These are phyloP conservation scores for Tolypocladium endophyticum DNA, from an alignment of 2,329 filamentous ascomycete species.

Conservation along the genomic window DNA sequence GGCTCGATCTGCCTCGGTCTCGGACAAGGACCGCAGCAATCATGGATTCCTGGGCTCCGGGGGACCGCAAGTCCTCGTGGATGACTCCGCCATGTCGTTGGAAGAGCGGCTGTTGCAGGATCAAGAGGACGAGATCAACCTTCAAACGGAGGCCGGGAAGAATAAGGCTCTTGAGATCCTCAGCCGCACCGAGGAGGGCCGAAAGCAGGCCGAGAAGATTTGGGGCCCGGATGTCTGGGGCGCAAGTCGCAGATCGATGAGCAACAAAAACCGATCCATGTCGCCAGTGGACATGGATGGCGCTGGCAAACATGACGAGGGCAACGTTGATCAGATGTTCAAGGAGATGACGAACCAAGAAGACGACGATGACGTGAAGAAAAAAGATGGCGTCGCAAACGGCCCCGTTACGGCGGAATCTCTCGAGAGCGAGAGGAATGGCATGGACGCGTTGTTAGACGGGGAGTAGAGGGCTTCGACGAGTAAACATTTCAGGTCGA, in stretches of 20 bases:
- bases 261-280: slow-evolving; percentile 13
- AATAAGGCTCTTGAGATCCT: slow-evolving; percentile 43
- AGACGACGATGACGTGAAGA: slow-evolving; percentile 34
- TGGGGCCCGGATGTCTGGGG: slow-evolving; percentile 41
- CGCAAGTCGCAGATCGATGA: slow-evolving; percentile 16
- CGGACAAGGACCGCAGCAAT: slow-evolving; percentile 20
- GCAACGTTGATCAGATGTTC: slow-evolving; percentile 45
- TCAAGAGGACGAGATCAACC: slow-evolving; percentile 32
- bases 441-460: slow-evolving; percentile 34
- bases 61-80: slow-evolving; percentile 30
- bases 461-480: slow-evolving; percentile 20
- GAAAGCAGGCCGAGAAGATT: slow-evolving; percentile 38
- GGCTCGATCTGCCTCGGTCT: slow-evolving; percentile 13
- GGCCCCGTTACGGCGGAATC: slow-evolving; percentile 29
- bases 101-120: slow-evolving; percentile 41
- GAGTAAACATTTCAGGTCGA: neutral
- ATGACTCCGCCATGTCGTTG: slow-evolving; percentile 29
- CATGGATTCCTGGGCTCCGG: slow-evolving; percentile 30
- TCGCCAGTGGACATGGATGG: slow-evolving; percentile 16
- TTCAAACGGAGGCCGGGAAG: slow-evolving; percentile 34
- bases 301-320: slow-evolving; percentile 28
- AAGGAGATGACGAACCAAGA: slow-evolving; percentile 44
- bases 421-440: slow-evolving; percentile 34
- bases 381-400: slow-evolving; percentile 14
- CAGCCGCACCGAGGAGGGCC: slow-evolving; percentile 36